phyloP scores from a whole-genome alignment of 1,284 basidiomycete species.

The Sanguinoderma infundibulare region DNA sequence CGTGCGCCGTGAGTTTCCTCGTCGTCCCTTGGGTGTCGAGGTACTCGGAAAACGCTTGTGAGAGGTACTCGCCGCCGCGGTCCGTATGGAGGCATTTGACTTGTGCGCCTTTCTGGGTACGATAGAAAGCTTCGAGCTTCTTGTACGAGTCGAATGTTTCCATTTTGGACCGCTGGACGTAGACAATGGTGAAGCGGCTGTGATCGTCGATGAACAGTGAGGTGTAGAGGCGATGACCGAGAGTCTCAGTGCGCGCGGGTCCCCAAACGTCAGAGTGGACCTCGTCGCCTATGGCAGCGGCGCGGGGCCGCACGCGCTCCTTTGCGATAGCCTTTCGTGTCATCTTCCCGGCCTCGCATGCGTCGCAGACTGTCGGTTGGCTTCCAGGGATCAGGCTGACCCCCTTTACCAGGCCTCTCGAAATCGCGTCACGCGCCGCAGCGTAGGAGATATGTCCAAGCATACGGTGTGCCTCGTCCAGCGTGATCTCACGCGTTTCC shows the following conservation, averaged over 20 bases:
- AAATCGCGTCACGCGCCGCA: conserved; percentile 1
- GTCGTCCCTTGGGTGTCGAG: conserved; percentile 3
- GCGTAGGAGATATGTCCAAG: conserved; percentile 8
- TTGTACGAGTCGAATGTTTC: conserved; percentile 26
- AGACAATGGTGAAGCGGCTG: conserved; percentile 2
- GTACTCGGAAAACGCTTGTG: background rate
- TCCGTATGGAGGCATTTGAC: conserved; percentile 43
- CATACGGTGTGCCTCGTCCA: conserved; percentile 8
- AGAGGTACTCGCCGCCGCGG: conserved; percentile 16
- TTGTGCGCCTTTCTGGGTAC: conserved; percentile 20
- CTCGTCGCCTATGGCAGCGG: conserved; percentile 23
- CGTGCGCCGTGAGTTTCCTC: conserved; percentile 6
- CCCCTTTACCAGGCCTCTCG: conserved; percentile 9
- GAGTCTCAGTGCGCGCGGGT: conserved; percentile 21
- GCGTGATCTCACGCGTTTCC: background rate
- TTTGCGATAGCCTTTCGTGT: conserved; percentile 23
- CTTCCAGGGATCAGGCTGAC: background rate
- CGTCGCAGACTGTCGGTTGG: conserved; percentile 14
- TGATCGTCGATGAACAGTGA: conserved; percentile 30
- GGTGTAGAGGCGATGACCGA: conserved; percentile 23
- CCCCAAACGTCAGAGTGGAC: conserved; percentile 32
- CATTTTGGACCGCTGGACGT: conserved; percentile 24
- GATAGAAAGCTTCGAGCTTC: conserved; percentile 17
- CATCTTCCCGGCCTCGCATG: conserved; percentile 28
- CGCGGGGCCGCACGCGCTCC: conserved; percentile 9